These are phyloP conservation scores for Flueggea neowawraea DNA, from an alignment of 441 rosid species.

Conservation along the genomic window DNA sequence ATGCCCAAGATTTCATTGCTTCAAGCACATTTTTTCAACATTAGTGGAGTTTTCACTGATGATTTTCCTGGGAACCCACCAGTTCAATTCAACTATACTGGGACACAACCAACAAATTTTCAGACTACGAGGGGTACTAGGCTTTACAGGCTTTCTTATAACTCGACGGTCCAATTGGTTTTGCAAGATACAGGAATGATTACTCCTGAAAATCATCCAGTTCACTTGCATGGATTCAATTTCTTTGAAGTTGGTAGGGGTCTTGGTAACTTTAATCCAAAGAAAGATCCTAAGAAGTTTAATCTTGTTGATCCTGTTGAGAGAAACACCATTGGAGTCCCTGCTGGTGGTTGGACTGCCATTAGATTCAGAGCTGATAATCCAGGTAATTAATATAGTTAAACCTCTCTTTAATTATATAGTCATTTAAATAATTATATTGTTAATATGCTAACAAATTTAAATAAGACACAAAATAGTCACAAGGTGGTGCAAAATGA, in stretches of 20 bases:
- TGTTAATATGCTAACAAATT: too few relatives aligned
- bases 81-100: constrained; percentile 51
- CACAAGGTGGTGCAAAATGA: too few relatives aligned
- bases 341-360: constrained; percentile 91
- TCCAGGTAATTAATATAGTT: constrained; percentile 47
- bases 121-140: constrained; percentile 61
- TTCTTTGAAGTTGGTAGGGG: constrained; percentile 74
- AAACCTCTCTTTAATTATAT: neutral
- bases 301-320: constrained; percentile 89
- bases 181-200: constrained; percentile 79
- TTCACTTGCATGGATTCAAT: constrained; percentile 87
- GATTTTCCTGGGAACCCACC: constrained; percentile 76
- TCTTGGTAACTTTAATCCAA: constrained; percentile 62
- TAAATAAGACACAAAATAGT: too few relatives aligned
- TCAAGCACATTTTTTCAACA: constrained; percentile 74
- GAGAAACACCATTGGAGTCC: constrained; percentile 89
- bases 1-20: constrained; percentile 82
- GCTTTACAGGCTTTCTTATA: constrained; percentile 60
- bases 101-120: constrained; percentile 50
- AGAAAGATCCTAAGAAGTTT: constrained; percentile 56
- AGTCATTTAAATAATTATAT: too few relatives aligned
- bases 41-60: constrained; percentile 68
- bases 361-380: constrained; percentile 88
- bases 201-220: constrained; percentile 75
- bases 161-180: constrained; percentile 71